Evolutionary conservation across 345 rosid genomes (phyloP).

Genomic region (Luvunga scandens): DNA sequence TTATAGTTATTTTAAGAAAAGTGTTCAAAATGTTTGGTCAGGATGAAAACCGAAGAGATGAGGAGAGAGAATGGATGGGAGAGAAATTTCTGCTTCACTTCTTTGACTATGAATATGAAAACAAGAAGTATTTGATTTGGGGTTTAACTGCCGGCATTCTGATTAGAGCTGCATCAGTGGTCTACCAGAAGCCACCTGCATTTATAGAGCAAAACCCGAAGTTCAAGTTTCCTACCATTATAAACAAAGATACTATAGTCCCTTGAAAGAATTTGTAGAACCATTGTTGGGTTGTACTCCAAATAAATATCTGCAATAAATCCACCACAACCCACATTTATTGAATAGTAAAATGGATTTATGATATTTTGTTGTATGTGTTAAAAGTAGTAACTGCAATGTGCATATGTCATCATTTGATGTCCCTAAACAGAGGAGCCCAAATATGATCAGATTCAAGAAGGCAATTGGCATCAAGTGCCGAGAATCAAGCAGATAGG

Average conservation of each 20-base stretch:
- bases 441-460: neutral
- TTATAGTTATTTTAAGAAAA: neutral
- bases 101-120: conserved; percentile 54
- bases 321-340: neutral
- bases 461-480: neutral
- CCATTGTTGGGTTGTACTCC: neutral
- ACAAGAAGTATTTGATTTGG: conserved; percentile 56
- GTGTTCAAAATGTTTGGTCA: conserved; percentile 22
- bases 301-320: conserved; percentile 16
- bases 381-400: neutral
- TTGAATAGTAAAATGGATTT: neutral
- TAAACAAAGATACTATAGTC: conserved; percentile 34
- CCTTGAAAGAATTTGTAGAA: conserved; percentile 11
- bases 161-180: conserved; percentile 74
- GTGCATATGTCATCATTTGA: neutral
- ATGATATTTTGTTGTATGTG: neutral
- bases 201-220: conserved; percentile 63
- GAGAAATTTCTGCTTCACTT: conserved; percentile 53
- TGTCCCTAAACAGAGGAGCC: neutral
- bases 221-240: conserved; percentile 52
- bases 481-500: neutral
- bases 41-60: conserved; percentile 70
- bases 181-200: conserved; percentile 52
- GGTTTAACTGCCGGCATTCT: conserved; percentile 74
- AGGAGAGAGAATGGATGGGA: conserved; percentile 77